Evolutionary conservation across 2,329 filamentous ascomycete species (phyloP).

Genomic region (Aspergillus sp.): DNA sequence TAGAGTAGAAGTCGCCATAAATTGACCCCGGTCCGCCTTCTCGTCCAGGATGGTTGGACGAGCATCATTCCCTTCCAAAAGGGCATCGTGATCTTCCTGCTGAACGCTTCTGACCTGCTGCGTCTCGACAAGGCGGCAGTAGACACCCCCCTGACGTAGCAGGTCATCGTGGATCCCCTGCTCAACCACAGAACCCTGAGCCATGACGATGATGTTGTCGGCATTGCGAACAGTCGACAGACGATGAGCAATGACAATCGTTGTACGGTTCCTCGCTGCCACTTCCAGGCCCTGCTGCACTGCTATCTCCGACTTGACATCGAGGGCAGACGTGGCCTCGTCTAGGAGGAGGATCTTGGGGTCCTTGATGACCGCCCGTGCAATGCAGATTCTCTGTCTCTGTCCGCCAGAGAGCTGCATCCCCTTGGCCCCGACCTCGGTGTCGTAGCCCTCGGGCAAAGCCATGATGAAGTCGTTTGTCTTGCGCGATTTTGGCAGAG

Average conservation of each 20-base stretch:
- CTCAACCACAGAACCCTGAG: neutral
- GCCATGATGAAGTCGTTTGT: neutral
- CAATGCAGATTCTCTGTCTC: neutral
- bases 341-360: neutral
- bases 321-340: slow-evolving; percentile 1
- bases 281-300: neutral
- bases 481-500: neutral
- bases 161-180: neutral
- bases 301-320: neutral
- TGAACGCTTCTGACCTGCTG: no score
- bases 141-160: no score
- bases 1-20: no score
- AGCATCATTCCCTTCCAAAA: no score
- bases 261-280: neutral
- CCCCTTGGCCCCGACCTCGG: neutral
- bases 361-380: neutral
- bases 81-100: no score
- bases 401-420: neutral
- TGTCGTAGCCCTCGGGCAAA: neutral
- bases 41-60: no score
- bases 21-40: no score
- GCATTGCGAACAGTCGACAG: neutral
- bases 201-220: neutral
- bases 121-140: no score
- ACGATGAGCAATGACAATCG: neutral